These are phyloP conservation scores for Pneumocystis carinii DNA, from an alignment of 1,139 yeast genomes.

Conservation along the genomic window DNA sequence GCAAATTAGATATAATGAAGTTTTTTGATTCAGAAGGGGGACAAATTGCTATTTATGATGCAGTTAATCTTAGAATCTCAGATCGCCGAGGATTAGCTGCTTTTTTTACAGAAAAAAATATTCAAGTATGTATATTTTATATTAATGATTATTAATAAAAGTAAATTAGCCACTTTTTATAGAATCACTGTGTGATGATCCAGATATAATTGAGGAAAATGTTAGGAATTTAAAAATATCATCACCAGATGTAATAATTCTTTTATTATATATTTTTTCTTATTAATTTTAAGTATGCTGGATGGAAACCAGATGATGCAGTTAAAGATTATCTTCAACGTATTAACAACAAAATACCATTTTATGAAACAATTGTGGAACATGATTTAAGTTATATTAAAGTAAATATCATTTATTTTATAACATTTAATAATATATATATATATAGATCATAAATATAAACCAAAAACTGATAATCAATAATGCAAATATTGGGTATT, in stretches of 20 bases:
- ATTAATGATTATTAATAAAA: neutral
- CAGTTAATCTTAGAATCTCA: conserved; percentile 64
- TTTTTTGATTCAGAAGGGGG: conserved; percentile 54
- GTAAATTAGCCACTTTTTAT: conserved; percentile 55
- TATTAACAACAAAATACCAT: conserved; percentile 30
- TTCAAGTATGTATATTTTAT: neutral
- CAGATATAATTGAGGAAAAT: conserved; percentile 51
- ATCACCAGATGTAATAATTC: conserved; percentile 47
- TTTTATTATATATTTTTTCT: neutral
- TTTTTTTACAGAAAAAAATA: neutral
- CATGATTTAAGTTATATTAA: conserved; percentile 55
- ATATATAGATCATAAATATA: conserved; percentile 45
- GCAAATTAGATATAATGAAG: conserved; percentile 51
- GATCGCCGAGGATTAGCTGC: neutral
- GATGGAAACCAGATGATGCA: conserved; percentile 43
- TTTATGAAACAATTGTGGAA: conserved; percentile 36
- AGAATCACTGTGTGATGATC: conserved; percentile 74
- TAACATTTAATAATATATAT: conserved; percentile 1
- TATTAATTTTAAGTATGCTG: conserved; percentile 31
- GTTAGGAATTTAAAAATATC: conserved; percentile 66
- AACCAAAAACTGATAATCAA: conserved; percentile 76
- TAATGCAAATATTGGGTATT: conserved; percentile 63
- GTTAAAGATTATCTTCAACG: conserved; percentile 31
- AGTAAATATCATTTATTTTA: conserved; percentile 16
- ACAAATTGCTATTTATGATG: conserved; percentile 92